Conservation (phyloP, 306 rosid species). For the Quercus wislizeni region DNA sequence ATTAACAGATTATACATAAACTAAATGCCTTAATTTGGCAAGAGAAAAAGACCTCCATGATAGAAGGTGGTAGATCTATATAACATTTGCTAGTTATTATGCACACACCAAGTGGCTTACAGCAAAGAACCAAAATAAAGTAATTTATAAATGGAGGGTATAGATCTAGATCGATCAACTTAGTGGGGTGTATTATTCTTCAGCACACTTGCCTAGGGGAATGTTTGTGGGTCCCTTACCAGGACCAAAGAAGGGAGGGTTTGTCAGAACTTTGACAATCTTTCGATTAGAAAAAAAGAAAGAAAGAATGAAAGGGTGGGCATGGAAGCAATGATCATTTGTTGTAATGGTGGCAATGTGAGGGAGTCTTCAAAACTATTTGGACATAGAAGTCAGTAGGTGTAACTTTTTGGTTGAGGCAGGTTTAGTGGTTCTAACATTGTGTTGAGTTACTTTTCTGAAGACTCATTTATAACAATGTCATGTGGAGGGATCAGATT, state of each 20-base stretch:
- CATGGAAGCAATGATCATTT: slow-evolving; percentile 45
- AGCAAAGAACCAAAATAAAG: slow-evolving; percentile 22
- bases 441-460: background rate
- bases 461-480: background rate
- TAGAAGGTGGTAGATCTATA: background rate
- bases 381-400: slow-evolving; percentile 20
- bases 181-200: slow-evolving; percentile 56
- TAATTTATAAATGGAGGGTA: slow-evolving; percentile 1
- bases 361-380: slow-evolving; percentile 26
- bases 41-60: slow-evolving; percentile 22
- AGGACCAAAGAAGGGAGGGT: slow-evolving; percentile 20
- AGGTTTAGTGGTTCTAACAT: slow-evolving; percentile 19
- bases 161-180: slow-evolving; percentile 35
- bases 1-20: background rate
- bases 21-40: slow-evolving; percentile 2
- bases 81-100: slow-evolving; percentile 7
- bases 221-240: slow-evolving; percentile 48
- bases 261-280: slow-evolving; percentile 44
- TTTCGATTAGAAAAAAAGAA: slow-evolving; percentile 19
- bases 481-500: slow-evolving; percentile 1
- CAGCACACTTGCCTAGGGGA: slow-evolving; percentile 63
- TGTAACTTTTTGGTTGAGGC: slow-evolving; percentile 27
- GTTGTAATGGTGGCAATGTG: slow-evolving; percentile 31
- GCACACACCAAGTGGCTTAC: slow-evolving; percentile 35
- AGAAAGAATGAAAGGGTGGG: slow-evolving; percentile 6